These are phyloP conservation scores for Tetradesmus obliquus DNA, from an alignment of 139 green algal genomes.

Conservation along the genomic window DNA sequence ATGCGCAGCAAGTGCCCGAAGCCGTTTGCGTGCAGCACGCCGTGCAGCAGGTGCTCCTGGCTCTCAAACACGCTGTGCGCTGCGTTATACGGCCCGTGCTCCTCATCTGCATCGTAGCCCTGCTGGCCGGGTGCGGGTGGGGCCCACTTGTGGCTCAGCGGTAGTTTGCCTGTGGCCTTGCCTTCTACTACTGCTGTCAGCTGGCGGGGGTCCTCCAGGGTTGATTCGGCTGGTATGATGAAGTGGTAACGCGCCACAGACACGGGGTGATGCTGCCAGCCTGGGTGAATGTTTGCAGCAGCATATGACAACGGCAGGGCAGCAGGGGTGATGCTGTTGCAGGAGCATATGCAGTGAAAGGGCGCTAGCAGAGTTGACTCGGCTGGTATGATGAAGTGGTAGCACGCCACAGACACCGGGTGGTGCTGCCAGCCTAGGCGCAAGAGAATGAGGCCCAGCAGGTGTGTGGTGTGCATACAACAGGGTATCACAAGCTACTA, in stretches of 20 bases:
- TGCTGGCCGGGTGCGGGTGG: not conserved
- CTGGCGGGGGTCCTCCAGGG: slow-evolving; percentile 58
- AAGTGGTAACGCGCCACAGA: slow-evolving; percentile 87
- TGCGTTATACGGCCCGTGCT: slow-evolving; percentile 57
- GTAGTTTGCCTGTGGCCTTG: not conserved
- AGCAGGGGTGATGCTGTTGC: not conserved
- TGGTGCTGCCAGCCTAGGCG: slow-evolving; percentile 89
- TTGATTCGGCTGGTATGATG: slow-evolving; percentile 76
- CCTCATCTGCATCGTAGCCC: slow-evolving; percentile 17
- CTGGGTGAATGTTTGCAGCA: slow-evolving; percentile 53
- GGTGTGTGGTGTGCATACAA: too few relatives aligned
- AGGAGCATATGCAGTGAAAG: not conserved
- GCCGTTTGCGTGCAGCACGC: slow-evolving; percentile 94
- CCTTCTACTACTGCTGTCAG: slow-evolving; percentile 67
- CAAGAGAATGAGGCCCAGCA: too few relatives aligned
- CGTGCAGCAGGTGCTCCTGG: slow-evolving; percentile 89
- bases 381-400: slow-evolving; percentile 91
- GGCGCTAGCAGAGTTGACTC: slow-evolving; percentile 59
- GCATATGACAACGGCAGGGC: not conserved
- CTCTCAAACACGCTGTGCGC: slow-evolving; percentile 79
- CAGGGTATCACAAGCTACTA: too few relatives aligned
- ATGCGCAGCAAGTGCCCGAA: slow-evolving; percentile 91
- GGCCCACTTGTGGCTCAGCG: not conserved
- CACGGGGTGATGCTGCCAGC: slow-evolving; percentile 93
- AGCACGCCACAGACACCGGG: slow-evolving; percentile 78